phyloP scores from a whole-genome alignment of 139 green algal genomes.

The Trebouxia sp. region DNA sequence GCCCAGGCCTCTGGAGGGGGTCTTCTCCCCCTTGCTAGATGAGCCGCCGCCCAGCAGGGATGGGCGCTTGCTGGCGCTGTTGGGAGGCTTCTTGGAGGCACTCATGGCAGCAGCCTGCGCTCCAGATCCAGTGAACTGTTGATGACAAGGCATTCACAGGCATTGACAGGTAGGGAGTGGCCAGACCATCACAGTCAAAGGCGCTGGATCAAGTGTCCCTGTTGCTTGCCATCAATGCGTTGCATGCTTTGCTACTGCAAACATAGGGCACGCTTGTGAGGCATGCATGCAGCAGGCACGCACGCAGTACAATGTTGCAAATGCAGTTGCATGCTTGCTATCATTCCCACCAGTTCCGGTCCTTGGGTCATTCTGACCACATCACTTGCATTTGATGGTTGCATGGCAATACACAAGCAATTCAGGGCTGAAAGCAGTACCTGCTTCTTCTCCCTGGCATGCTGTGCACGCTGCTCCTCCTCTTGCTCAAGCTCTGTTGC shows the following conservation, averaged over 20 bases:
- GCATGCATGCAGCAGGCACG: no score
- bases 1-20: background rate
- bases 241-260: no score
- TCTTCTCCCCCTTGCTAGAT: conserved; percentile 20
- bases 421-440: background rate
- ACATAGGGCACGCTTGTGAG: no score
- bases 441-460: conserved; percentile 30
- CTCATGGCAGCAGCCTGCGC: conserved; percentile 18
- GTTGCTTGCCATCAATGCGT: no score
- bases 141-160: background rate
- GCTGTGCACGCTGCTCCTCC: conserved; percentile 15
- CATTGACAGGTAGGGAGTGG: background rate
- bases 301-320: no score
- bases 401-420: background rate
- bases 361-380: background rate
- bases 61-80: conserved; percentile 18
- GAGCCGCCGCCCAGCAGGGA: conserved; percentile 1
- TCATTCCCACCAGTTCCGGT: background rate
- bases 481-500: conserved; percentile 22
- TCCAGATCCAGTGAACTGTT: no score
- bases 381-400: background rate
- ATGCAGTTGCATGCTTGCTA: no score
- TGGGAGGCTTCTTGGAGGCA: conserved; percentile 23
- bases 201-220: background rate
- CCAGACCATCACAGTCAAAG: background rate